Evolutionary conservation across 139 green algal genomes (phyloP).

Genomic region (Asterochloris sp.): DNA sequence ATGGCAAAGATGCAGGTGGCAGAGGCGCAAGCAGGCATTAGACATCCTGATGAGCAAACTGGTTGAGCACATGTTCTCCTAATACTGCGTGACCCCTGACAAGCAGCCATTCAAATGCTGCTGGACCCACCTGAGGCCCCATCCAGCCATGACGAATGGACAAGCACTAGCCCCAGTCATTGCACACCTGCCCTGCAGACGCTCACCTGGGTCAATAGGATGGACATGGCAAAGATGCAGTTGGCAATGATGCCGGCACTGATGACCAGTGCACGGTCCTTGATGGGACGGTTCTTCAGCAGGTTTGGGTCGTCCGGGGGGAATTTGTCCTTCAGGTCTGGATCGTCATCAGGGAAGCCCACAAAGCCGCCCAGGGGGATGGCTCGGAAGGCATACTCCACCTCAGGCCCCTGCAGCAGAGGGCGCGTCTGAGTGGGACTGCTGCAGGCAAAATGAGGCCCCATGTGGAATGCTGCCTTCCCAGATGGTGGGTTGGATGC

Average conservation of each 20-base stretch:
- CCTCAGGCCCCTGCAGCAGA: constrained; percentile 48
- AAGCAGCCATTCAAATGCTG: too few species aligned
- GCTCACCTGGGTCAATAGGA: constrained; percentile 80
- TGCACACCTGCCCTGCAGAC: neutral
- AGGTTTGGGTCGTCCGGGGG: constrained; percentile 88
- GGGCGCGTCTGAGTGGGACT: too few species aligned
- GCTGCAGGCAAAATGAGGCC: too few species aligned
- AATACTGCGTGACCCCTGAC: too few species aligned
- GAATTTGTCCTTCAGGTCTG: constrained; percentile 35
- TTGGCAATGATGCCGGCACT: constrained; percentile 94
- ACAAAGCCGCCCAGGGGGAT: constrained; percentile 97
- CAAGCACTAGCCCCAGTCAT: neutral
- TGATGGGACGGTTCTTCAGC: constrained; percentile 84
- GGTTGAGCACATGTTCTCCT: too few species aligned
- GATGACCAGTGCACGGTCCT: constrained; percentile 78
- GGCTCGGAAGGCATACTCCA: constrained; percentile 92
- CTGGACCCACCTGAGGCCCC: too few species aligned
- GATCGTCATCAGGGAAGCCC: constrained; percentile 96
- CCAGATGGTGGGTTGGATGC: too few species aligned
- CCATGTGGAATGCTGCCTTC: too few species aligned
- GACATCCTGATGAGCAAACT: too few species aligned
- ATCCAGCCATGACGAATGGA: too few species aligned
- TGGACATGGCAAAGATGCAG: constrained; percentile 79
- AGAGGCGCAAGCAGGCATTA: constrained; percentile 90
- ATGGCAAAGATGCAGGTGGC: constrained; percentile 92